Base-by-base conservation (phyloP, 768 basidiomycete species). In the Leccinum variicolor region DNA sequence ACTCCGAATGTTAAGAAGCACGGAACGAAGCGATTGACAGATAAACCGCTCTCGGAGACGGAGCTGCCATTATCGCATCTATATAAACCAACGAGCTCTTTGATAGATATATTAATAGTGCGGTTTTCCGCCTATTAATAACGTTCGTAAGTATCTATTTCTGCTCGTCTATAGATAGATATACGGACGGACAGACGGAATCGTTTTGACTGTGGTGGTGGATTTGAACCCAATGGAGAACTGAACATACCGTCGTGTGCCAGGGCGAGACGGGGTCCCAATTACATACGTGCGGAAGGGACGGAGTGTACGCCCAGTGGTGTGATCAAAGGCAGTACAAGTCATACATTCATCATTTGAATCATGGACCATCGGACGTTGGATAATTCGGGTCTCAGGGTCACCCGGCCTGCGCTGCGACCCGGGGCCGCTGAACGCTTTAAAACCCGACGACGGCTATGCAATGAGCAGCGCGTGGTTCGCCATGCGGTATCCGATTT, bases 121-220 rank as follows among this genome's bases (percentile, higher is more conserved):
- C 5, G 8, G 21, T 21, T 14, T 36, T 54, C 33, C 11, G 15
- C 54, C 6, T 11, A 25, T 15, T 25, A 43, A 25, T 19, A 39
- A 43, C 19, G n/a, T 5, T 43, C 41, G 15, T 15, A 25, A 15
- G 25, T 43, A 25, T 10, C 36, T 7, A 13, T 43, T 26, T 7
- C 25, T 10, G 26, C 45, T 57, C 10, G n/a, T 49, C 47, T 56
- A 57, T 45, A 57, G 19, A 50, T 49, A 57, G 36, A 39, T 11
- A 29, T 6, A 43, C 3, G n/a, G 6, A 14, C 25, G 28, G 28
- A 28, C 25, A 25, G 9, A 9, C 5, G 33, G 52, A 10, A 6
- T 15, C 1, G 19, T 19, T 26, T 11, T 13, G 49, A 33, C 29
- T 13, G 17, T 19, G 29, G 17, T 23, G 4, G 6, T 39, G n/a